Conservation (phyloP, 352 stramenopile genomes). For the Globisporangium ultimum region DNA sequence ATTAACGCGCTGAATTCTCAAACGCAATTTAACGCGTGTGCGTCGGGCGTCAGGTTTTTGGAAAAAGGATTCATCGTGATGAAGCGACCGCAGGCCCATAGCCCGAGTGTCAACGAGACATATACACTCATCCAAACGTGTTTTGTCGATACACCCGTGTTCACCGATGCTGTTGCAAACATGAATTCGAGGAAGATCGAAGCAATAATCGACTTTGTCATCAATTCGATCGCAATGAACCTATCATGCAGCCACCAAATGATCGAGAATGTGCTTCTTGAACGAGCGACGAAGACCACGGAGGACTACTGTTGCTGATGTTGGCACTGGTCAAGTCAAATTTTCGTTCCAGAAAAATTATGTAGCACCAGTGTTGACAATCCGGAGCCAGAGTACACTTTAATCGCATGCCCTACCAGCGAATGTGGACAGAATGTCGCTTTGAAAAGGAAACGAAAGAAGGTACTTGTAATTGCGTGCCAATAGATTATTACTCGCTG, state of each 20-base stretch:
- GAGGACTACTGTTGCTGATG: too few species aligned
- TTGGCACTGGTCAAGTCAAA: too few species aligned
- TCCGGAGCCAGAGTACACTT: too few species aligned
- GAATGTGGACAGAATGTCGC: too few species aligned
- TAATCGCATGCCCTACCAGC: too few species aligned
- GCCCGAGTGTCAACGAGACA: not conserved
- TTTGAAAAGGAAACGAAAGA: too few species aligned
- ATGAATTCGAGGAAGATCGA: slow-evolving; percentile 4
- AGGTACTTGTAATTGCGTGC: too few species aligned
- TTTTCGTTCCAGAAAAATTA: too few species aligned
- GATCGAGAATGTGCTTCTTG: slow-evolving; percentile 21
- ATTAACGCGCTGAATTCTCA: slow-evolving; percentile 33
- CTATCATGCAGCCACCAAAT: slow-evolving; percentile 19
- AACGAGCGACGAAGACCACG: slow-evolving; percentile 6
- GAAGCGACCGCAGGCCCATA: slow-evolving; percentile 7
- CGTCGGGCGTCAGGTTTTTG: slow-evolving; percentile 41
- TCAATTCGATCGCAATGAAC: slow-evolving; percentile 15
- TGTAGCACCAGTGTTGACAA: too few species aligned
- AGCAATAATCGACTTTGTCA: slow-evolving; percentile 18
- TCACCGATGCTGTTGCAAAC: slow-evolving; percentile 4
- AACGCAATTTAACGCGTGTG: slow-evolving; percentile 32
- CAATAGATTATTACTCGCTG: too few species aligned
- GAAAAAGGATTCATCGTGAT: slow-evolving; percentile 38
- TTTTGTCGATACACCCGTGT: slow-evolving; percentile 15
- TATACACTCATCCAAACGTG: slow-evolving; percentile 12